Evolutionary conservation across 2,329 filamentous ascomycete genomes (phyloP).

Genomic region (Phyllosticta citriasiana): DNA sequence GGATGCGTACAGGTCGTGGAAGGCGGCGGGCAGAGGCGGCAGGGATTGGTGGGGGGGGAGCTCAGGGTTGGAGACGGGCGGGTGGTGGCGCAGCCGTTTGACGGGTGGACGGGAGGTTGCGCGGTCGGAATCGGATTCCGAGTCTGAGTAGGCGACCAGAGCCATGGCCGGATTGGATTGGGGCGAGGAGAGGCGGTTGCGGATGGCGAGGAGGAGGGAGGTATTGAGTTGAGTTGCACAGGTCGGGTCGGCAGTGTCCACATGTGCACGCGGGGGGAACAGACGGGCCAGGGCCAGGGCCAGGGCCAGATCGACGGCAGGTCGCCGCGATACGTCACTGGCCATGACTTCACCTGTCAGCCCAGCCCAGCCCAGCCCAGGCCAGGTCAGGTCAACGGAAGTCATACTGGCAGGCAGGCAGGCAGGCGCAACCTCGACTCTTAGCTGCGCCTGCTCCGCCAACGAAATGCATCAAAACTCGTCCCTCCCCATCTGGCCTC

Average conservation of each 20-base stretch:
- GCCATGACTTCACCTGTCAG: background rate
- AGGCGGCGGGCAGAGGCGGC: slow-evolving; percentile 67
- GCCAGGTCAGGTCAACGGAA: no score
- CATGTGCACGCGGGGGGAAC: no score
- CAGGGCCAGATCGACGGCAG: background rate
- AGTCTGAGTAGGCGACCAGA: slow-evolving; percentile 54
- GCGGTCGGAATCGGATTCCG: slow-evolving; percentile 24
- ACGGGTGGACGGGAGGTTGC: background rate
- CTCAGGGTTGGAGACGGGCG: slow-evolving; percentile 1
- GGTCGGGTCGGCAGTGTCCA: no score
- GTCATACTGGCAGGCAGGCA: no score
- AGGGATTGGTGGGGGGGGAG: slow-evolving; percentile 11
- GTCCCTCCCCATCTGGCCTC: background rate
- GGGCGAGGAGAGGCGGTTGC: background rate
- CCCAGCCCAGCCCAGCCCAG: no score
- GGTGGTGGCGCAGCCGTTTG: background rate
- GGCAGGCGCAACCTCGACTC: background rate
- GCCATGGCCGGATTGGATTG: slow-evolving; percentile 16
- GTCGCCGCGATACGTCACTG: background rate
- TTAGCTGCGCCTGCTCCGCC: background rate
- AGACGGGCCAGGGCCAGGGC: no score
- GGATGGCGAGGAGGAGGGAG: background rate
- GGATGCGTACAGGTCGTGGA: slow-evolving; percentile 84
- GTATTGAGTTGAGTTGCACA: no score
- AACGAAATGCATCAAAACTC: background rate